Percentiles rank a stretch among this genome's conserved stretches.
These are phyloP conservation scores for Allium sativum DNA, from an alignment of 106 monocot species.

Conservation along the genomic window DNA sequence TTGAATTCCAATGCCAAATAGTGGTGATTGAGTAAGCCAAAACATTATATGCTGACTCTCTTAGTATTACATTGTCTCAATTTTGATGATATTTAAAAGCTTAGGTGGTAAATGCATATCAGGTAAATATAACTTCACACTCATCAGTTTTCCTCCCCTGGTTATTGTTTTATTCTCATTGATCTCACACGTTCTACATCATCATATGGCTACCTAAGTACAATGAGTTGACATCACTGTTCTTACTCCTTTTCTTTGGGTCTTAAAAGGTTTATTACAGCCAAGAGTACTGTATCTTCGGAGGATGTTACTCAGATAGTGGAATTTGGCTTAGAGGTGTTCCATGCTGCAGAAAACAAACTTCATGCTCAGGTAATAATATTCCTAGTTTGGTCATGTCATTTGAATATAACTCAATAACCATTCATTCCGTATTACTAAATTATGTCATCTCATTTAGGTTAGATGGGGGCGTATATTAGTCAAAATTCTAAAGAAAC, in stretches of 20 bases:
- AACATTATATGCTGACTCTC: too few species aligned
- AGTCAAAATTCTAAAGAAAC: conserved; percentile 73
- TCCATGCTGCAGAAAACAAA: conserved; percentile 74
- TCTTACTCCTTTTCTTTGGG: neutral
- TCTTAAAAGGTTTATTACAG: conserved; percentile 65
- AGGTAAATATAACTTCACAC: too few species aligned
- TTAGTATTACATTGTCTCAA: too few species aligned
- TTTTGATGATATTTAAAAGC: too few species aligned
- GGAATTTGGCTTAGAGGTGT: conserved; percentile 66
- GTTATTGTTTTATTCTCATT: neutral
- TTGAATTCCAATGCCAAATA: too few species aligned
- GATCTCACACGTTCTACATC: too few species aligned
- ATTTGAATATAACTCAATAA: neutral
- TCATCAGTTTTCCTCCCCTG: neutral
- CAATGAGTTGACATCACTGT: too few species aligned
- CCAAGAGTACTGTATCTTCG: conserved; percentile 73
- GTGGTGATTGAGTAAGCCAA: too few species aligned
- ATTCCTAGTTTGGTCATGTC: neutral
- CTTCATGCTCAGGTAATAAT: conserved; percentile 70
- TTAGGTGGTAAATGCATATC: too few species aligned
- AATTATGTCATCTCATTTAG: conserved; percentile 34
- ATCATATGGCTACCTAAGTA: too few species aligned
- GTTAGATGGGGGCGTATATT: conserved; percentile 83
- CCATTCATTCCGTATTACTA: neutral
- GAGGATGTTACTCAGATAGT: conserved; percentile 64